Evolutionary conservation across 2,329 filamentous ascomycete species (phyloP).

Genomic region (Aspergillus sp.): DNA sequence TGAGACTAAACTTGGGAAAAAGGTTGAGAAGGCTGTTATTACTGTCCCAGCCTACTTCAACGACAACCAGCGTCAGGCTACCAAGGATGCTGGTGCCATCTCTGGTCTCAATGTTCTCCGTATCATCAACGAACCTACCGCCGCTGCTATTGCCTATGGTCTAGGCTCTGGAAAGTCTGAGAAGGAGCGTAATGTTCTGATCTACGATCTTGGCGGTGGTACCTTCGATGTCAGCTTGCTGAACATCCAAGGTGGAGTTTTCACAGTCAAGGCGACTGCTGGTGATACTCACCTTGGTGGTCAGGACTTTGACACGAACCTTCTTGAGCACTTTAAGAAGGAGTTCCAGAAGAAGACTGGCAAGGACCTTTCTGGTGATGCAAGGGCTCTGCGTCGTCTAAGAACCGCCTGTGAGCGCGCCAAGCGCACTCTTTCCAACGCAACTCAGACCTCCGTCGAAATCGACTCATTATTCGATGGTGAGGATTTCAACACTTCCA

Average conservation of each 20-base stretch:
- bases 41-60: constrained; percentile 99
- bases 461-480: constrained; percentile 98
- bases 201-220: constrained; percentile 99
- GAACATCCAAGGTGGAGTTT: constrained; percentile 98
- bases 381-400: constrained; percentile 92
- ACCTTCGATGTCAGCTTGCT: constrained; percentile 99
- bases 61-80: constrained; percentile 99
- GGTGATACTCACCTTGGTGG: constrained; percentile 97
- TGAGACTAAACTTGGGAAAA: constrained; percentile 97
- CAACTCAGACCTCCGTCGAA: constrained; percentile 95
- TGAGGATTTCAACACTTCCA: constrained; percentile 94
- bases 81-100: constrained; percentile 98
- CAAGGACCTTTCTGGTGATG: constrained; percentile 76
- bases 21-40: constrained; percentile 98
- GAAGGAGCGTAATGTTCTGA: constrained; percentile 98
- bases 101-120: constrained; percentile 96
- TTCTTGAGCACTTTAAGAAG: constrained; percentile 95
- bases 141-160: constrained; percentile 97
- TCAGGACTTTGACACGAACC: constrained; percentile 93
- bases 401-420: constrained; percentile 98
- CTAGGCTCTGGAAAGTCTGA: constrained; percentile 90
- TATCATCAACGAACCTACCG: constrained; percentile 99
- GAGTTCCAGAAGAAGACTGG: constrained; percentile 83
- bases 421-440: constrained; percentile 97
- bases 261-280: constrained; percentile 97